These are phyloP conservation scores for Ustilago loliicola DNA, from an alignment of 1,284 basidiomycete genomes.

Conservation along the genomic window DNA sequence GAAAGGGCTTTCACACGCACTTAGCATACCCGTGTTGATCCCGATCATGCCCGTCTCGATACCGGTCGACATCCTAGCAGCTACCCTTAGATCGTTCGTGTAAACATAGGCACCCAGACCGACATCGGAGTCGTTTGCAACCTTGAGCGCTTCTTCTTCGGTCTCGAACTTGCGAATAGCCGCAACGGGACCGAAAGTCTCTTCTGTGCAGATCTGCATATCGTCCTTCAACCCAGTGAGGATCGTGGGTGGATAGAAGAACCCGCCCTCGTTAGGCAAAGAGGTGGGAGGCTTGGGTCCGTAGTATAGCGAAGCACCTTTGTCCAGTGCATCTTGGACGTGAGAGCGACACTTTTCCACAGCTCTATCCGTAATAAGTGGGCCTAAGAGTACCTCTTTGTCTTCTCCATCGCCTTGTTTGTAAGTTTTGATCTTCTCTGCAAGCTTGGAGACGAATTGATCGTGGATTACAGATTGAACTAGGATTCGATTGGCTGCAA, in stretches of 20 bases:
- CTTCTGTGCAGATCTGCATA: conserved; percentile 58
- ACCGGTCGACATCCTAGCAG: conserved; percentile 34
- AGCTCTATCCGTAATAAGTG: conserved; percentile 41
- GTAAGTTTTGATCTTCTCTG: conserved; percentile 34
- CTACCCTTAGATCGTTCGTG: conserved; percentile 45
- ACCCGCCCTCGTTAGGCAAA: conserved; percentile 27
- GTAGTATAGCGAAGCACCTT: conserved; percentile 45
- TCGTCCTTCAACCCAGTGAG: conserved; percentile 46
- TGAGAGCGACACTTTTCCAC: conserved; percentile 45
- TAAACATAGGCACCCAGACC: conserved; percentile 58
- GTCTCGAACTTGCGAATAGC: conserved; percentile 57
- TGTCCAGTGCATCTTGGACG: conserved; percentile 40
- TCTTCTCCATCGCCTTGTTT: conserved; percentile 54
- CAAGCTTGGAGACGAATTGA: conserved; percentile 31
- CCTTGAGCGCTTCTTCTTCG: conserved; percentile 47
- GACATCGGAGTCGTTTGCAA: conserved; percentile 54
- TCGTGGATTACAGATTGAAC: conserved; percentile 52
- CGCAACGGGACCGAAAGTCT: conserved; percentile 64
- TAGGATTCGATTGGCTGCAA: conserved; percentile 52
- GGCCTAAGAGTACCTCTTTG: conserved; percentile 26
- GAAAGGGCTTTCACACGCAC: conserved; percentile 43
- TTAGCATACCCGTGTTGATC: conserved; percentile 57
- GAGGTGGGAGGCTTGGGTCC: conserved; percentile 16
- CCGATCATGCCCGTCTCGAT: conserved; percentile 59
- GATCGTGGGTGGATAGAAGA: conserved; percentile 62